These are phyloP conservation scores for Trichoderma asperelloides DNA, from an alignment of 495 filamentous ascomycete genomes.

Conservation along the genomic window DNA sequence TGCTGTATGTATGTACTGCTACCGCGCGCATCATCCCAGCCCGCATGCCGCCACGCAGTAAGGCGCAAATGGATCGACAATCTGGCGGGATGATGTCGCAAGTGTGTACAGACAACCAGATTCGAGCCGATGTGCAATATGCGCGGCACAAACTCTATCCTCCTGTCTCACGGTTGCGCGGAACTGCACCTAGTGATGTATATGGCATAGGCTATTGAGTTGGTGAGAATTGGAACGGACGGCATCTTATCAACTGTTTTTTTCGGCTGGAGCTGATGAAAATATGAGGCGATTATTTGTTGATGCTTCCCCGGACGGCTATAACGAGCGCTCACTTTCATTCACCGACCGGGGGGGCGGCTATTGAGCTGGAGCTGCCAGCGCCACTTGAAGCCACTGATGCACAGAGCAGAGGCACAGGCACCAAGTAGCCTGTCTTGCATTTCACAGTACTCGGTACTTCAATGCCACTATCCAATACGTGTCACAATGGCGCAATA, in stretches of 20 bases:
- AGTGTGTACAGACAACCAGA: background rate
- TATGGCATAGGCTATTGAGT: too few species aligned
- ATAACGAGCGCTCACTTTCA: background rate
- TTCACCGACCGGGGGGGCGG: background rate
- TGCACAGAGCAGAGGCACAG: background rate
- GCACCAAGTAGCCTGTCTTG: too few species aligned
- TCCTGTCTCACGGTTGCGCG: too few species aligned
- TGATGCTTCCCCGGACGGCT: background rate
- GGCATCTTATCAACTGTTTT: background rate
- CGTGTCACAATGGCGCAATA: background rate
- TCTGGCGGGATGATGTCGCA: background rate
- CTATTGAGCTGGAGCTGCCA: background rate
- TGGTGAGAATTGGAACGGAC: background rate
- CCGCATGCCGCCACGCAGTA: background rate
- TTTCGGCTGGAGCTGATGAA: background rate
- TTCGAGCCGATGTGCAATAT: background rate
- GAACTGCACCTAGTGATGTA: too few species aligned
- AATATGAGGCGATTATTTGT: background rate
- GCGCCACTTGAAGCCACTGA: background rate
- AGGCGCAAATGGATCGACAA: slow-evolving; percentile 1
- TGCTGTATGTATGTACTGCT: too few species aligned
- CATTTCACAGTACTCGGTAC: too few species aligned
- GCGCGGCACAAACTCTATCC: background rate
- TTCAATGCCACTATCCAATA: too few species aligned
- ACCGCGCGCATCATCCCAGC: background rate